These are phyloP conservation scores for Pichia occidentalis DNA, from an alignment of 805 yeast species.

Conservation along the genomic window DNA sequence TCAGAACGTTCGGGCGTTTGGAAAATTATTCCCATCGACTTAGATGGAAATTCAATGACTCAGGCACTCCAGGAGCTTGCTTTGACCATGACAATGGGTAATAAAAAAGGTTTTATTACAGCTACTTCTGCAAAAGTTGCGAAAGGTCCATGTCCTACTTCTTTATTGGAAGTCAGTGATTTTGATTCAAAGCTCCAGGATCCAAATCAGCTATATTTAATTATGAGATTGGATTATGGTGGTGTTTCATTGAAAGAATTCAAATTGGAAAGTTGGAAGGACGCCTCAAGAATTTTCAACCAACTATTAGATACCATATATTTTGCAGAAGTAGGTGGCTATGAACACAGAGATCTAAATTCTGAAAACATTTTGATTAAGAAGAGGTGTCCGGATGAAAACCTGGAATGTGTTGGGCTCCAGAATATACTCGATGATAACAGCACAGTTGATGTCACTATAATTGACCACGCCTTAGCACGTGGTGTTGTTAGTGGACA, in stretches of 20 bases:
- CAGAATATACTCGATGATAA: conserved; percentile 8
- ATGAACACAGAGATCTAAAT: conserved; percentile 69
- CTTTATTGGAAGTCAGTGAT: conserved; percentile 10
- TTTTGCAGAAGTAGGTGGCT: conserved; percentile 44
- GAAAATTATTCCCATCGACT: conserved; percentile 50
- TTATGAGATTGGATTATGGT: conserved; percentile 35
- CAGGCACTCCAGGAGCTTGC: conserved; percentile 43
- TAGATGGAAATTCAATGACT: conserved; percentile 30
- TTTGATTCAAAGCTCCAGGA: neutral
- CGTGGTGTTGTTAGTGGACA: conserved; percentile 35
- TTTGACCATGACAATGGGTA: conserved; percentile 35
- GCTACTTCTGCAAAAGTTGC: conserved; percentile 40
- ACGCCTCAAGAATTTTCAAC: conserved; percentile 44
- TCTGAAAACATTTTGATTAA: conserved; percentile 56
- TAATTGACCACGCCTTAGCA: conserved; percentile 54
- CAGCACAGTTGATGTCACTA: conserved; percentile 30
- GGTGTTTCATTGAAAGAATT: conserved; percentile 41
- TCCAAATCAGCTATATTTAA: conserved; percentile 29
- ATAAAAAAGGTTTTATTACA: conserved; percentile 39
- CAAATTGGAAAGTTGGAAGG: conserved; percentile 33
- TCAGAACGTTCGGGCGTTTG: conserved; percentile 31
- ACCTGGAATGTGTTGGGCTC: neutral
- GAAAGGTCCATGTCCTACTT: conserved; percentile 29
- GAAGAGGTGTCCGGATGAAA: conserved; percentile 5
- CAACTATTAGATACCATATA: conserved; percentile 42